phyloP scores from a whole-genome alignment of 805 yeast genomes.

The Cyberlindnera sargentensis region DNA sequence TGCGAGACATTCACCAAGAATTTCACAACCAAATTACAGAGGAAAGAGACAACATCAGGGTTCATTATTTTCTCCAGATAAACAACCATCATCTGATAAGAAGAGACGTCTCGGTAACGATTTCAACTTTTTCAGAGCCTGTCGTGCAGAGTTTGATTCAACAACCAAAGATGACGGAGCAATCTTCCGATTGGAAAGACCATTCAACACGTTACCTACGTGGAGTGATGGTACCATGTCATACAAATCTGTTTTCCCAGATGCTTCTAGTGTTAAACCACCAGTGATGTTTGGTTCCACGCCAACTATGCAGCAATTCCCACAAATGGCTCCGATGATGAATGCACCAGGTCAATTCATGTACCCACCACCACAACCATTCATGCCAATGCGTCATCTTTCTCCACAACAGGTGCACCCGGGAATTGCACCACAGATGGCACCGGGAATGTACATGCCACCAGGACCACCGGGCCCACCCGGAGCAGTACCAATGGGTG shows the following conservation, averaged over 20 bases:
- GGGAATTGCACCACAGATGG: too few relatives aligned
- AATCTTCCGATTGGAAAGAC: conserved; percentile 44
- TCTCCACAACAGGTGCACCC: conserved; percentile 11
- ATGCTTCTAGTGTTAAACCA: conserved; percentile 14
- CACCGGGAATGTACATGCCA: conserved; percentile 5
- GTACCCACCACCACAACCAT: conserved; percentile 4
- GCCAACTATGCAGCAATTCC: conserved; percentile 7
- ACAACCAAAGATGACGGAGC: conserved; percentile 20
- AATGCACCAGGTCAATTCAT: conserved; percentile 13
- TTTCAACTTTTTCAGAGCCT: conserved; percentile 23
- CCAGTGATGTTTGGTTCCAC: conserved; percentile 6
- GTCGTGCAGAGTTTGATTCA: conserved; percentile 19
- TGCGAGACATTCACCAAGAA: conserved; percentile 20
- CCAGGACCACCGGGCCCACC: conserved; percentile 1
- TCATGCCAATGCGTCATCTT: conserved; percentile 3
- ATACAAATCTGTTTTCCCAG: conserved; percentile 45
- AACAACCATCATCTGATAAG: conserved; percentile 22
- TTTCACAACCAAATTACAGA: conserved; percentile 7
- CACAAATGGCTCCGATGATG: conserved; percentile 15
- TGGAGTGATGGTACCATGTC: conserved; percentile 56
- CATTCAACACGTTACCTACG: conserved; percentile 71
- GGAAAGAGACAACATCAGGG: conserved; percentile 7
- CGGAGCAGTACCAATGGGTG: background rate
- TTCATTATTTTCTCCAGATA: conserved; percentile 16
- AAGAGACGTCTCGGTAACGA: conserved; percentile 19